A percentile compares a stretch with the other conserved stretches of the same genome.
Evolutionary conservation across 1,284 basidiomycete genomes (phyloP).

Genomic region (Microbotryum lychnidis-dioicae): DNA sequence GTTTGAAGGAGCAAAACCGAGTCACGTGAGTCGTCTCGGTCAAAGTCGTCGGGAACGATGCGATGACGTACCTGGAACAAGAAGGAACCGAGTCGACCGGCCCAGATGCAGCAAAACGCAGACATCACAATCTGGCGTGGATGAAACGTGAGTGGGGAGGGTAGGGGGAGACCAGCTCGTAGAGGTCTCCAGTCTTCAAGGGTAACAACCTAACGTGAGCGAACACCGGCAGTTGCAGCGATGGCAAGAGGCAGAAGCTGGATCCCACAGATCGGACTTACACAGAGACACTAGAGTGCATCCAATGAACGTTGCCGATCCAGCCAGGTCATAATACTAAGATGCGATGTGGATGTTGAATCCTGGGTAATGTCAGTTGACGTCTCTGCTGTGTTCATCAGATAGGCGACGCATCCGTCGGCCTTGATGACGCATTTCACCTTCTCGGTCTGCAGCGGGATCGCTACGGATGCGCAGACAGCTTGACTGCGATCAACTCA

Average conservation of each 20-base stretch:
- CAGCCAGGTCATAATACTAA: constrained; percentile 10
- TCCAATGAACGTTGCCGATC: constrained; percentile 6
- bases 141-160: constrained; percentile 45
- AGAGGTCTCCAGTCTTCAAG: neutral
- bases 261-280: neutral
- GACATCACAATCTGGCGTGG: constrained; percentile 55
- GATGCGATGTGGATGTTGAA: neutral
- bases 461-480: constrained; percentile 1
- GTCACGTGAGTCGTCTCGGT: constrained; percentile 33
- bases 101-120: constrained; percentile 54
- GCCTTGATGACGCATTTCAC: neutral
- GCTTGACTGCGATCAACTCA: constrained; percentile 4
- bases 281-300: constrained; percentile 9
- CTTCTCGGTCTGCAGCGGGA: constrained; percentile 12
- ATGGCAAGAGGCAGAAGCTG: no score
- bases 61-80: neutral
- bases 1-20: neutral
- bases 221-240: no score
- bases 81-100: constrained; percentile 51
- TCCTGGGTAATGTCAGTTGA: no score
- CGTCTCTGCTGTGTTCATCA: no score
- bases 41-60: neutral
- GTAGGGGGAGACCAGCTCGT: constrained; percentile 39
- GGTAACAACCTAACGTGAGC: no score
- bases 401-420: no score